phyloP scores from a whole-genome alignment of 2,329 filamentous ascomycete genomes.

The Paraconiothyrium sp. region DNA sequence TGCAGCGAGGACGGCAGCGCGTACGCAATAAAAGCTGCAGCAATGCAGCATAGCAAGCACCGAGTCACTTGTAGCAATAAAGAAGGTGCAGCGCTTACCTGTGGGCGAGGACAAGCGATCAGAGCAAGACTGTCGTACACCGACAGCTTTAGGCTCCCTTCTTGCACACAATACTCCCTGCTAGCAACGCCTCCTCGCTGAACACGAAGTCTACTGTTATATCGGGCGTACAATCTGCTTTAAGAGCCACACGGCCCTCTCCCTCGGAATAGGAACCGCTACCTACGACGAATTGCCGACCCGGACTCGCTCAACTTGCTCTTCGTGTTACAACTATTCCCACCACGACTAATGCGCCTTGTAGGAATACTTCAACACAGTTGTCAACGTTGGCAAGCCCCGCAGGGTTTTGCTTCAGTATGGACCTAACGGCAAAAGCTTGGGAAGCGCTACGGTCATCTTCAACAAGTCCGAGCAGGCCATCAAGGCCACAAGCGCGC shows the following conservation, averaged over 20 bases:
- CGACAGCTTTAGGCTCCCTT: slow-evolving; percentile 13
- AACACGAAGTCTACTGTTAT: slow-evolving; percentile 27
- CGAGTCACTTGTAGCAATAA: slow-evolving; percentile 14
- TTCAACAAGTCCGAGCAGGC: slow-evolving; percentile 85
- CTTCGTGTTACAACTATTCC: slow-evolving; percentile 38
- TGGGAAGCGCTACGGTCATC: slow-evolving; percentile 88
- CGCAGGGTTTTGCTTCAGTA: slow-evolving; percentile 93
- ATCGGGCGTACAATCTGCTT: slow-evolving; percentile 34
- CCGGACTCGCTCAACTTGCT: slow-evolving; percentile 40
- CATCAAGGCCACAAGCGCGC: slow-evolving; percentile 80
- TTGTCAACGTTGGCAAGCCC: slow-evolving; percentile 87
- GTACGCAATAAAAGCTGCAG: slow-evolving; percentile 17
- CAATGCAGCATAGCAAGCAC: slow-evolving; percentile 27
- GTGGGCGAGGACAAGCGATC: slow-evolving; percentile 16
- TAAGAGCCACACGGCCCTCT: slow-evolving; percentile 33
- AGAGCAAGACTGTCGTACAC: slow-evolving; percentile 8
- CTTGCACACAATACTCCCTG: slow-evolving; percentile 17
- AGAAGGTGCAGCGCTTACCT: slow-evolving; percentile 11
- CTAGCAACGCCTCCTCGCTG: slow-evolving; percentile 24
- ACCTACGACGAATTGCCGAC: slow-evolving; percentile 25
- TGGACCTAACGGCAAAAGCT: slow-evolving; percentile 89
- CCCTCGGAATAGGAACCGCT: slow-evolving; percentile 35
- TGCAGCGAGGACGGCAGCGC: slow-evolving; percentile 29
- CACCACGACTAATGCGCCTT: slow-evolving; percentile 71
- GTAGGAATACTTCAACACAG: slow-evolving; percentile 96